These are phyloP conservation scores for Suzukiozyma palmioleophila DNA, from an alignment of 1,139 yeast species.

Conservation along the genomic window DNA sequence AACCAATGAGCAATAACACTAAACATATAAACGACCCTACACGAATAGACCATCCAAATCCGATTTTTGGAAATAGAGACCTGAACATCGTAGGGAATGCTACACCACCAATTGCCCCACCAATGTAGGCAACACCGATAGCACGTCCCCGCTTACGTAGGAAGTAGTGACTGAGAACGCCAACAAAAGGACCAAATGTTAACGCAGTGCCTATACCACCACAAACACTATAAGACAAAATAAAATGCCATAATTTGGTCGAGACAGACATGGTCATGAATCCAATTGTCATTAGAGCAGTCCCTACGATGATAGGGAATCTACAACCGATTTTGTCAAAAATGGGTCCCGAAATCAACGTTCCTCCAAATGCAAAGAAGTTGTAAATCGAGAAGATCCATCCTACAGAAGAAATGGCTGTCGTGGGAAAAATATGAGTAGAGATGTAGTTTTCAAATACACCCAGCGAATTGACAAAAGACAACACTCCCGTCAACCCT, in stretches of 20 bases:
- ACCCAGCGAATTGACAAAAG: constrained; percentile 26
- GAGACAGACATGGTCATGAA: constrained; percentile 20
- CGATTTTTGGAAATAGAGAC: constrained; percentile 19
- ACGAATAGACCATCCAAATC: constrained; percentile 28
- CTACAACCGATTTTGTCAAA: constrained; percentile 22
- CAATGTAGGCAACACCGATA: constrained; percentile 22
- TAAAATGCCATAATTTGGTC: constrained; percentile 21
- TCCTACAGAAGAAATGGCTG: constrained; percentile 21
- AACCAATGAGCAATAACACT: constrained; percentile 13
- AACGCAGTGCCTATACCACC: constrained; percentile 26
- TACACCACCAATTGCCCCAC: constrained; percentile 29
- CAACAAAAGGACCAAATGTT: constrained; percentile 22
- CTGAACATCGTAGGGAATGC: constrained; percentile 21
- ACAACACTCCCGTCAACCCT: constrained; percentile 23
- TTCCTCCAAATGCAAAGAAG: constrained; percentile 24
- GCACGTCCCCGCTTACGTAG: constrained; percentile 19
- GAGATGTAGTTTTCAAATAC: constrained; percentile 23
- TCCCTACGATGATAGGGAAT: constrained; percentile 16
- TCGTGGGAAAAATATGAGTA: constrained; percentile 14
- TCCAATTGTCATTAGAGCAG: constrained; percentile 16
- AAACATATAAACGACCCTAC: constrained; percentile 21
- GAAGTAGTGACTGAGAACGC: constrained; percentile 22
- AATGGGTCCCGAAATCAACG: constrained; percentile 27
- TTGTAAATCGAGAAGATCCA: constrained; percentile 33
- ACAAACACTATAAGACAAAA: constrained; percentile 18